phyloP scores from a whole-genome alignment of 371 early-diverging fungal species.

The Dichotomocladium elegans region DNA sequence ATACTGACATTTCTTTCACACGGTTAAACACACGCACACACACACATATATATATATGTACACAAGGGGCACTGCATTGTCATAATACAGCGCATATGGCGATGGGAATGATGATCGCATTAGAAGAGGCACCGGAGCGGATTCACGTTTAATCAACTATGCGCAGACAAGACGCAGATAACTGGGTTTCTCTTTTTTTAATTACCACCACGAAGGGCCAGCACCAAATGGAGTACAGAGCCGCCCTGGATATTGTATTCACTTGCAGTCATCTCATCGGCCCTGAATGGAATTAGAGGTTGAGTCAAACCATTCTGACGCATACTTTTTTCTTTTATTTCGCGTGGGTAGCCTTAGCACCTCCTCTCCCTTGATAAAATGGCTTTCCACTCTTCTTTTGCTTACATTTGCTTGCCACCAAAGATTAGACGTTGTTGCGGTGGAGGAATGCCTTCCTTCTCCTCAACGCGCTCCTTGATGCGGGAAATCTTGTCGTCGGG shows the following conservation, averaged over 20 bases:
- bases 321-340: too few species aligned
- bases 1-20: too few species aligned
- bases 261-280: conserved; percentile 78
- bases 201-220: conserved; percentile 95
- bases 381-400: neutral
- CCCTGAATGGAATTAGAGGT: conserved; percentile 49
- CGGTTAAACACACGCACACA: too few species aligned
- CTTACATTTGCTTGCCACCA: conserved; percentile 92
- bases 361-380: too few species aligned
- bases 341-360: too few species aligned
- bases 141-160: too few species aligned
- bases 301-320: neutral
- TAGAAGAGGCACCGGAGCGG: conserved; percentile 41
- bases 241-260: conserved; percentile 86
- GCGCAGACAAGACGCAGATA: too few species aligned
- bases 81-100: conserved; percentile 40
- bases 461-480: conserved; percentile 93
- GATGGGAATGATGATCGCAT: conserved; percentile 38
- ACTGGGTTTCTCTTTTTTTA: neutral
- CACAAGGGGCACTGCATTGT: conserved; percentile 33
- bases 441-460: conserved; percentile 97
- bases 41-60: too few species aligned
- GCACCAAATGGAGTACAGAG: conserved; percentile 93
- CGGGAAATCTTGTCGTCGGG: conserved; percentile 82
- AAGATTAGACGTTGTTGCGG: conserved; percentile 94